Base-by-base conservation (phyloP, 805 yeast genomes). In the Wickerhamomyces xylosicus region DNA sequence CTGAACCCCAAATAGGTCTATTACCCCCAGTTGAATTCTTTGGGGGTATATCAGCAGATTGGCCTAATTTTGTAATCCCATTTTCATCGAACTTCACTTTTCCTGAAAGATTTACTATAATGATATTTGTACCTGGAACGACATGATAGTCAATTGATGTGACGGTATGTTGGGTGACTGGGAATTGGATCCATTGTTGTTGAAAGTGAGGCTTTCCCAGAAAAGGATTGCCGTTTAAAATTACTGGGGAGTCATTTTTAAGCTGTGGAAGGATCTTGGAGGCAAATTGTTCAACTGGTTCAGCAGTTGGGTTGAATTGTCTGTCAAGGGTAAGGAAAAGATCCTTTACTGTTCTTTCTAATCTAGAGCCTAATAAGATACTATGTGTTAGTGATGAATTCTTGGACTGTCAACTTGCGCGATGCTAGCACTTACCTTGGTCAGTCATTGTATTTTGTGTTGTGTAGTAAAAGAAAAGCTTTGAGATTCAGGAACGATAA, bases 41-140 rank as follows among this genome's bases (percentile, higher is more conserved):
- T 8, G 29, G 43, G n/a, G 37, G 46, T 5, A 79, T 56, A 35
- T 77, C 77, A 0, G 86, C 72, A 17, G 74, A 67, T 40, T 78
- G 82, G 2, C 87, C 87, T 20, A 72, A 50, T 52, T 77, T 71
- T 43, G 77, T 79, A 43, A 64, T 69, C 0, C 92, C 92, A 39
- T 79, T 71, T 50, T 84, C 92, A 56, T 84, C 92, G 48, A 82
- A 83, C 43, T 78, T 66, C 11, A 82, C 83, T 54, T 79, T 83
- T 14, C 74, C 63, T 37, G 66, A 64, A 14, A 74, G 59, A 40
- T 68, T 69, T 21, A 77, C 64, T 7, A 79, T 64, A 31, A 66
- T 55, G 1, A 71, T 63, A 1, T 75, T 77, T 0, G 82, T 67
- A 1, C 85, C 85, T 0, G 84, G 84, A 9, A 82, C 69, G 41